Base-by-base conservation (phyloP, 192 early-diverging fungal species). In the Coemansia furcata region DNA sequence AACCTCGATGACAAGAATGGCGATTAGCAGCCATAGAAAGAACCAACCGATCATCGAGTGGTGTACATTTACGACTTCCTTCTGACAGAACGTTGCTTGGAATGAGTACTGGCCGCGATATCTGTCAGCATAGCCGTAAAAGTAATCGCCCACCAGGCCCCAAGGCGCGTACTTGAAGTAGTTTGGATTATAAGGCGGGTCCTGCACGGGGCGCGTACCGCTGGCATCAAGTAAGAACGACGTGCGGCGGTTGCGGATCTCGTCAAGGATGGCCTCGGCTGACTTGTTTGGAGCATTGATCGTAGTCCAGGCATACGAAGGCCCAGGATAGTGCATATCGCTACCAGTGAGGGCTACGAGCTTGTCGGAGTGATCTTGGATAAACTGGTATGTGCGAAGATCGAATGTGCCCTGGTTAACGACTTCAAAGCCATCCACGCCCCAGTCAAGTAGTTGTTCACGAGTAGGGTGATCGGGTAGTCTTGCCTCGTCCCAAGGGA, bases 391-490 rank as follows among this genome's bases (percentile, higher is more conserved):
- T 15, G 86, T 86, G 35, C 76, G 78, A 21, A 82, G 76, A 39
- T 90, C 91, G 47, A 90, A 79, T 1, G 76, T 84, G 35, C 66
- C 75, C 26, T 87, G 84, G 68, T 90, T 89, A 37, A 87, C 76
- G 2, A 90, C 62, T 62, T 92, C 89, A 65, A 92, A 85, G 0
- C 88, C 89, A 62, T 90, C 89, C n/a, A 92, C 85, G n/a, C 91
- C 89, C 87, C 86, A 83, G 6, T 77, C 81, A 12, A 87, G 68
- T 0, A 90, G 75, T 9, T 75, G 60, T 46, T 86, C 74, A 33
- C 85, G 69, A 9, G 85, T 85, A 14, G 88, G 89, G 44, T 90
- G 88, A 52, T 86, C 71, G 12, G 84, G 87, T 44, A 92, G 75
- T 5, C 86, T 82, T 21, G 86, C 75, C 11, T 81, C 50, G 35